Base-by-base conservation (phyloP, 129 eudicot species). In the Chrysanthemum lavandulifolium region DNA sequence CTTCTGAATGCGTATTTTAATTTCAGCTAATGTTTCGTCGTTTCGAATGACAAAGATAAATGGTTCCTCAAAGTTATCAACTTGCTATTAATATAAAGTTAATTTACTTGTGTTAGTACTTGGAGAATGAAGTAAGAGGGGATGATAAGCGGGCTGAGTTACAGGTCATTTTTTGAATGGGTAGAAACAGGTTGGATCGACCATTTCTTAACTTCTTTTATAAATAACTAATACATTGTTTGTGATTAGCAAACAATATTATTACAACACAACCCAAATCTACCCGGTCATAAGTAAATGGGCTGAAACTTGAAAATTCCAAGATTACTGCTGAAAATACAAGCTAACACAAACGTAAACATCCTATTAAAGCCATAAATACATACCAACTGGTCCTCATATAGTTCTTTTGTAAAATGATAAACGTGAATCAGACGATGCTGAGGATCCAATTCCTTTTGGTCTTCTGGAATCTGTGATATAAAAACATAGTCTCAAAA, bases 391-490 rank as follows among this genome's bases (percentile, higher is more conserved):
- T 89, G 84, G 70, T 86, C 84, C 78, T 86, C 89, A 49, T 83
- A 58, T 2, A 73, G 62, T 5, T 86, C 89, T 66, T 84, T 82
- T 53, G 57, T 80, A 53, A 89, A 82, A 86, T 89, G 96, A 75
- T 84, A 83, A 52, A 86, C 89, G 75, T 84, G 89, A 77, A 89
- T 86, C 56, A 89, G 75, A 49, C 86, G 80, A 80, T 84, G 89
- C 66, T 73, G 79, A 14, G 91, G 86, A 50, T 86, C 91, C 48
- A 89, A 76, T 56, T 79, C 82, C 62, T 82, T 86, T 79, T 89
- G 89, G 76, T 89, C 96, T 67, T 89, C 91, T 6, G 96, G 91
- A 79, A 86, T 77, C 96, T 89, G 86, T 56, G 49, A 69, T 18
- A 57, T 9, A 3, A 69, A 29, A 29, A 13, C 31, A 23, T 23